phyloP scores from a whole-genome alignment of 2,329 filamentous ascomycete genomes.

The Neofusicoccum parvum region DNA sequence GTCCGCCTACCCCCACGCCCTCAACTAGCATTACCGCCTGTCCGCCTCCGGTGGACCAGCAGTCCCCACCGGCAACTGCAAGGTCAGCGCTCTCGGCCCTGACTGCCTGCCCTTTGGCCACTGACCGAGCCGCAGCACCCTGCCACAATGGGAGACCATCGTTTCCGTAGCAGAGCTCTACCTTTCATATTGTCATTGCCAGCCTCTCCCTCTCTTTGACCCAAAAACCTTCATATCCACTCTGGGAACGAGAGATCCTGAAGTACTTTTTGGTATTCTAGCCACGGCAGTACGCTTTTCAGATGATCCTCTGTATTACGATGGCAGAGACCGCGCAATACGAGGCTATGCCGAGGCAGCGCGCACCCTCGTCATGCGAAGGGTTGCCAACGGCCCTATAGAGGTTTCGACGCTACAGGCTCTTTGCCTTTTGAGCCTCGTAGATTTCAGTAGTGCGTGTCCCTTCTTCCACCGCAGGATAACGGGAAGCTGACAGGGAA shows the following conservation, averaged over 20 bases:
- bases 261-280: constrained; percentile 40
- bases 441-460: constrained; percentile 45
- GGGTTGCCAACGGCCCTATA: constrained; percentile 42
- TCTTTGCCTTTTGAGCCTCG: constrained; percentile 44
- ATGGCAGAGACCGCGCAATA: constrained; percentile 23
- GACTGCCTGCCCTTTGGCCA: no score
- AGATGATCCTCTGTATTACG: constrained; percentile 29
- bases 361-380: constrained; percentile 41
- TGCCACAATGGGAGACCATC: constrained; percentile 3
- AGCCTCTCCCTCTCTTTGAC: constrained; percentile 53
- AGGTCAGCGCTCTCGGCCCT: not conserved
- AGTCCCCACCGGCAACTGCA: not conserved
- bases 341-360: constrained; percentile 33
- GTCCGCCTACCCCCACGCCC: not conserved
- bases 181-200: constrained; percentile 52
- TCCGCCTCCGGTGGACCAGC: not conserved
- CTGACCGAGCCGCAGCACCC: not conserved
- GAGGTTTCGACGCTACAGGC: constrained; percentile 48
- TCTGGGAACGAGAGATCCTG: constrained; percentile 41
- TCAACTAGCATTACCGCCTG: not conserved
- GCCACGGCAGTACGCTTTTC: constrained; percentile 49
- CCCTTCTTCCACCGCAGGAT: not conserved
- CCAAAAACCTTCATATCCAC: constrained; percentile 44
- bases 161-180: constrained; percentile 45
- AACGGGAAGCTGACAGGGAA: not conserved